Base-by-base conservation (phyloP, 1,284 basidiomycete genomes). In the Sphaerobolus stellatus region DNA sequence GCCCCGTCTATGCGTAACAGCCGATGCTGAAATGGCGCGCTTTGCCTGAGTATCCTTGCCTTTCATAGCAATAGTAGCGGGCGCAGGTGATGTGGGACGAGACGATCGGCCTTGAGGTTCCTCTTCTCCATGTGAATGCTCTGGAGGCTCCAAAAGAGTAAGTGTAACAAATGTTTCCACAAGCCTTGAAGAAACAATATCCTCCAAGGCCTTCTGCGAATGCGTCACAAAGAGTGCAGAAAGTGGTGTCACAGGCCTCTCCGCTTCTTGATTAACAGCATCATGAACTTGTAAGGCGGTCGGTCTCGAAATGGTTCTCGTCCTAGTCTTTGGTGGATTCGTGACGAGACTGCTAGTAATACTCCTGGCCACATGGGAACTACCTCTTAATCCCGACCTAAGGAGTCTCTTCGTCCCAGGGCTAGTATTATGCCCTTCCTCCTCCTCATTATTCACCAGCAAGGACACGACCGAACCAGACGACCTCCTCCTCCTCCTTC, bases 91-190 rank as follows among this genome's bases (percentile, higher is more conserved):
- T 8, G 40, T 29, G 18, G 52, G 22, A n/a, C 46, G 47, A 31
- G 59, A 50, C 8, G 56, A 24, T 2, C n/a, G n/a, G n/a, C n/a
- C n/a, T n/a, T n/a, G n/a, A n/a, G n/a, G n/a, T n/a, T n/a, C n/a
- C n/a, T n/a, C n/a, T n/a, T n/a, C n/a, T n/a, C n/a, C n/a, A 27
- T 13, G 22, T 29, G 46, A 50, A 27, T 22, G 34, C 48, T 40
- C 48, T 45, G 13, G 24, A 8, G 25, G 31, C 5, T 31, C 59
- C 1, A 68, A 69, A 14, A 81, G 68, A 44, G 71, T 70, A 38
- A 92, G 69, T 16, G 84, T 79, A 52, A 92, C 69, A 62, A 90
- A 89, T 1, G 88, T 89, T 67, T 91, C 88, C n/a, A 91, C 82
- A 25, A 92, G 72, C 44, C 90, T 81, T n/a, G 86, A 83, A 45